These are phyloP conservation scores for Fusarium sp. DNA, from an alignment of 2,329 filamentous ascomycete genomes.

Conservation along the genomic window DNA sequence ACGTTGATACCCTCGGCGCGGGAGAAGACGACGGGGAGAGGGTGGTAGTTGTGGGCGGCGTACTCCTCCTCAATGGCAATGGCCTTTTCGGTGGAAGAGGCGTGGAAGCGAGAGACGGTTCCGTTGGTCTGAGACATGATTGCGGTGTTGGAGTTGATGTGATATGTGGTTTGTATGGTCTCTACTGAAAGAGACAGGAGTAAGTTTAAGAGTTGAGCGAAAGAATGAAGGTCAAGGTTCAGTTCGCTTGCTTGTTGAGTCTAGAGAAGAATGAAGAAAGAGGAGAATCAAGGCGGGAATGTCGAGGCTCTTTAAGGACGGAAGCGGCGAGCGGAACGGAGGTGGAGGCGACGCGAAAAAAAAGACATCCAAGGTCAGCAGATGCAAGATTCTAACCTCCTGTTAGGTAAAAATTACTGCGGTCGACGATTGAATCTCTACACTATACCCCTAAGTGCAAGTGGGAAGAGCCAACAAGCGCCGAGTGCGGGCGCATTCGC, in stretches of 20 bases:
- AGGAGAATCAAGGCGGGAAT: constrained; percentile 12
- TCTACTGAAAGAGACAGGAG: background rate
- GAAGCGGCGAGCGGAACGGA: constrained; percentile 20
- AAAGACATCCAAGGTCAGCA: background rate
- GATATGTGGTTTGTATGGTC: background rate
- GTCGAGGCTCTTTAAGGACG: constrained; percentile 39
- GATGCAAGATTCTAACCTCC: background rate
- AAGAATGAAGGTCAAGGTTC: constrained; percentile 5
- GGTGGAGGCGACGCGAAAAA: background rate
- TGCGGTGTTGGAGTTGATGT: constrained; percentile 10
- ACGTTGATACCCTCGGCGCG: constrained; percentile 87
- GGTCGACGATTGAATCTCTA: constrained; percentile 55
- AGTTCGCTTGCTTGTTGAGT: constrained; percentile 5
- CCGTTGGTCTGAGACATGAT: constrained; percentile 68
- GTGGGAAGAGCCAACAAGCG: constrained; percentile 55
- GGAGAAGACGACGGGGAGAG: constrained; percentile 92
- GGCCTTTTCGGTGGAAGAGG: constrained; percentile 81
- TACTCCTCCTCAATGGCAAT: constrained; percentile 85
- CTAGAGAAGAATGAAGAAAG: constrained; percentile 12
- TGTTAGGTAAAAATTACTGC: constrained; percentile 47
- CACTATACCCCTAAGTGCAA: constrained; percentile 71
- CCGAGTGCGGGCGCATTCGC: constrained; percentile 29
- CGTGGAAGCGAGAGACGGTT: constrained; percentile 69
- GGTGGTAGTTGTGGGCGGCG: constrained; percentile 99
- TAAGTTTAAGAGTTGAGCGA: constrained; percentile 7